A percentile compares a stretch with the other conserved stretches of the same genome.
Evolutionary conservation across 257 asterid genomes (phyloP).

Genomic region (Nicotiana attenuata): DNA sequence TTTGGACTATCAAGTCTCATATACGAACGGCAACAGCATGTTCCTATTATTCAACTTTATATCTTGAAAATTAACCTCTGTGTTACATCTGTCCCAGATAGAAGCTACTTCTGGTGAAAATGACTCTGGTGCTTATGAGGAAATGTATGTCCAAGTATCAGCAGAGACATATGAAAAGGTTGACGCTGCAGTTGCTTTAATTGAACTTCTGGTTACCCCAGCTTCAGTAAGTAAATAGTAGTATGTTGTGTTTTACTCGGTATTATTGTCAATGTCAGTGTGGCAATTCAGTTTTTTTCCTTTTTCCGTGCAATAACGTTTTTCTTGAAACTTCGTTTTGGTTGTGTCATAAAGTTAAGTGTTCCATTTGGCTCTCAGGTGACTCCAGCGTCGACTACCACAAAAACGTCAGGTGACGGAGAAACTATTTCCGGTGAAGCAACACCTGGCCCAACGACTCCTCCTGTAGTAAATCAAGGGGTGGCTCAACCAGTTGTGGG

Average conservation of each 20-base stretch:
- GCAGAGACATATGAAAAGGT: slow-evolving; percentile 86
- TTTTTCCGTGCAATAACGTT: not conserved
- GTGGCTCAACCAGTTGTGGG: slow-evolving; percentile 34
- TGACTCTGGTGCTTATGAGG: slow-evolving; percentile 45
- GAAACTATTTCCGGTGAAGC: slow-evolving; percentile 28
- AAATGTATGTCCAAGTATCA: slow-evolving; percentile 65
- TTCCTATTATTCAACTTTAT: not conserved
- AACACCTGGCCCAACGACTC: slow-evolving; percentile 21
- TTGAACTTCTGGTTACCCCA: slow-evolving; percentile 71
- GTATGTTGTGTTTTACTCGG: not conserved
- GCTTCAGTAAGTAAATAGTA: slow-evolving; percentile 54
- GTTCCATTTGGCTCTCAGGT: slow-evolving; percentile 9
- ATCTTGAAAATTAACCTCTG: not conserved
- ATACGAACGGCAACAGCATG: not conserved
- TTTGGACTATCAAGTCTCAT: not conserved
- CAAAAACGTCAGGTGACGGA: slow-evolving; percentile 26
- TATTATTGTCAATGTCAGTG: not conserved
- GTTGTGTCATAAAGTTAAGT: not conserved
- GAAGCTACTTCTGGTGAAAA: slow-evolving; percentile 61
- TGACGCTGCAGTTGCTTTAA: slow-evolving; percentile 84
- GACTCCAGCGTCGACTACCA: not conserved
- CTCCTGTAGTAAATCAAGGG: slow-evolving; percentile 38
- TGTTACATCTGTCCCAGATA: slow-evolving; percentile 32
- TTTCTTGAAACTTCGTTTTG: not conserved
- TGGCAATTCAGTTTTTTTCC: not conserved